Conservation (phyloP, 164 flowering plant genomes). For the Buxus sempervirens region DNA sequence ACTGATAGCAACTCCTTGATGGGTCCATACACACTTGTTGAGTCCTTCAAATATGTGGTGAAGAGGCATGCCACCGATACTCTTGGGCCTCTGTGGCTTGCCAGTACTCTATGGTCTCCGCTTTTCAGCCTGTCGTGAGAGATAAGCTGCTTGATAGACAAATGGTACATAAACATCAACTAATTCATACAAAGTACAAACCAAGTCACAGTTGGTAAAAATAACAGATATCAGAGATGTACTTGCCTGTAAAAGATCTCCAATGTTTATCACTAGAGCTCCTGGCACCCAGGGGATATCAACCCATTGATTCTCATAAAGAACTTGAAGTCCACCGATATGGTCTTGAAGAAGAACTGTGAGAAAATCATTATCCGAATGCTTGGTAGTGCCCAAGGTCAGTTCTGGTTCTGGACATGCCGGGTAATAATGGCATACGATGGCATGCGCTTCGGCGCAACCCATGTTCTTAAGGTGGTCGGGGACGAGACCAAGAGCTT, state of each 20-base stretch:
- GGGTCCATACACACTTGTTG: constrained; percentile 20
- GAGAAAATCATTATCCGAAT: constrained; percentile 20
- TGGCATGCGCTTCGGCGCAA: constrained; percentile 17
- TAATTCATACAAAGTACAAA: no score
- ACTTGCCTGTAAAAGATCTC: constrained; percentile 30
- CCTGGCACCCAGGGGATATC: constrained; percentile 23
- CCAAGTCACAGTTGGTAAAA: no score
- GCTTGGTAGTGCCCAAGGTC: constrained; percentile 17
- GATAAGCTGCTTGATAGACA: constrained; percentile 32
- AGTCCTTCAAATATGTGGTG: not conserved
- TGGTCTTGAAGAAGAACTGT: constrained; percentile 25
- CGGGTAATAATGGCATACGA: constrained; percentile 19
- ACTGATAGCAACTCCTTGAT: constrained; percentile 14
- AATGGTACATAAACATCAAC: not conserved
- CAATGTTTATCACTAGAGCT: constrained; percentile 26
- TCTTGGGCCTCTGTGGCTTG: constrained; percentile 30
- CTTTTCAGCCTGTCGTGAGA: constrained; percentile 40
- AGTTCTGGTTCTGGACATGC: constrained; percentile 25
- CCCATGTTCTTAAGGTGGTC: constrained; percentile 20
- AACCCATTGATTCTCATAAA: constrained; percentile 21
- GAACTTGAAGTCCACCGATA: constrained; percentile 28
- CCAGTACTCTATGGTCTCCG: constrained; percentile 32
- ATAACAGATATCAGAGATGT: no score
- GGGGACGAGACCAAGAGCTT: constrained; percentile 30
- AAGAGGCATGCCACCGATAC: constrained; percentile 39